These are phyloP conservation scores for Stagonosporopsis rhizophila DNA, from an alignment of 2,329 filamentous ascomycete genomes.

Conservation along the genomic window DNA sequence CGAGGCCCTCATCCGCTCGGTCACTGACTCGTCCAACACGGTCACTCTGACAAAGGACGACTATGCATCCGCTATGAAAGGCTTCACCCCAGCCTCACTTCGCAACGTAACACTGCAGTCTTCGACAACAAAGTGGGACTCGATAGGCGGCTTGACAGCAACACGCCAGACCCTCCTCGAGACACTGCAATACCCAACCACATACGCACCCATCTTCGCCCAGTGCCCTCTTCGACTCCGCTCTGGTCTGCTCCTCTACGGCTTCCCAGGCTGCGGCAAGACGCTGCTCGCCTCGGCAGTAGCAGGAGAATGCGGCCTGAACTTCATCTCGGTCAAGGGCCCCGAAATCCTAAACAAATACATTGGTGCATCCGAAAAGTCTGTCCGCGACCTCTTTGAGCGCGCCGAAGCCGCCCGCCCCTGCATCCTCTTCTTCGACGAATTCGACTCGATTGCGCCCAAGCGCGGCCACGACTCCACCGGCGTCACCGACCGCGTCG, in stretches of 20 bases:
- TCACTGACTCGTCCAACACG: constrained; percentile 54
- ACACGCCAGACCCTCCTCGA: constrained; percentile 93
- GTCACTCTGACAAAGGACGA: constrained; percentile 75
- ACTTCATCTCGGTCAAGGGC: constrained; percentile 98
- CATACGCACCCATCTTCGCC: constrained; percentile 96
- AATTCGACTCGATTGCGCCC: constrained; percentile 97
- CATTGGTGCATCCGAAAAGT: constrained; percentile 96
- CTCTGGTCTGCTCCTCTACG: constrained; percentile 90
- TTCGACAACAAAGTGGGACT: constrained; percentile 89
- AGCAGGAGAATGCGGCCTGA: constrained; percentile 96
- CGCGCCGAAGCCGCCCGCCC: constrained; percentile 88
- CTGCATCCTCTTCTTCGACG: constrained; percentile 97
- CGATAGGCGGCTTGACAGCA: constrained; percentile 85
- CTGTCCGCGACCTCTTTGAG: constrained; percentile 92
- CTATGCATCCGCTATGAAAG: constrained; percentile 83
- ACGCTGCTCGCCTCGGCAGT: constrained; percentile 94
- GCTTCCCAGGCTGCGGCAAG: constrained; percentile 95
- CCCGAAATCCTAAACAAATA: constrained; percentile 99
- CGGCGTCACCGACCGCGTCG: constrained; percentile 96
- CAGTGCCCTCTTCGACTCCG: constrained; percentile 94
- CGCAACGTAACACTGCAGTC: constrained; percentile 94
- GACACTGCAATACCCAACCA: constrained; percentile 95
- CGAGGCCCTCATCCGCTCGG: constrained; percentile 87
- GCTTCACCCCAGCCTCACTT: constrained; percentile 93
- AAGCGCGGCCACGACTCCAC: constrained; percentile 97